Base-by-base conservation (phyloP, 176 grass and related monocot species). In the Pontederia paniculata region DNA sequence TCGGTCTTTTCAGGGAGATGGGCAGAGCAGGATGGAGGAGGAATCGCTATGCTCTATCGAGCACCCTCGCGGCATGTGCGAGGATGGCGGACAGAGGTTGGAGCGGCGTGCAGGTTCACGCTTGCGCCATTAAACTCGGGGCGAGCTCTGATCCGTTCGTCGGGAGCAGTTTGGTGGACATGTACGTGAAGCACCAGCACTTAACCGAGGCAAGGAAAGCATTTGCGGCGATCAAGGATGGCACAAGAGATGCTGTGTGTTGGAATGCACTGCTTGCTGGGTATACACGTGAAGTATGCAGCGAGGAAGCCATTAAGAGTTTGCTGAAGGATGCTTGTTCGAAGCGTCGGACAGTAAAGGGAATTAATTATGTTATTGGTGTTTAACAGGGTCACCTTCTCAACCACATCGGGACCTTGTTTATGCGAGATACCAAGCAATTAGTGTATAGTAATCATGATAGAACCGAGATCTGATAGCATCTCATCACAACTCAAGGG, bases 191-290 rank as follows among this genome's bases (percentile, higher is more conserved):
- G 14, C 70, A 89, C 31, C 77, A 74, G 37, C 61, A 48, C 46
- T 62, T 81, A 21, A 41, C 22, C 2, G 82, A 90, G 1, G 91
- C 82, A 9, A 20, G 48, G 16, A 90, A 60, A 65, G 77, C 85
- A 8, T 89, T 97, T 17, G 22, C 74, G 43, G 63, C 46, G 4
- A 68, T 81, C n/a, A 25, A 63, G 13, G 42, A 63, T 21, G 73
- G 70, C 22, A 28, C 15, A 54, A 73, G 69, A 5, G 82, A 97
- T 15, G 12, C 4, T 0, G 82, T 44, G 12, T 89, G 85, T 76
- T 89, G 91, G 82, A 97, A 74, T 14, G 44, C 86, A 12, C 70
- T 97, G 74, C 76, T 77, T 54, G 63, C 65, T 37, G 78, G 76
- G 19, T 97, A 87, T 62, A 70, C 77, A 42, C 82, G 77, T 1